Evolutionary conservation across 2,329 filamentous ascomycete genomes (phyloP).

Genomic region (Tympanopsis confertula): DNA sequence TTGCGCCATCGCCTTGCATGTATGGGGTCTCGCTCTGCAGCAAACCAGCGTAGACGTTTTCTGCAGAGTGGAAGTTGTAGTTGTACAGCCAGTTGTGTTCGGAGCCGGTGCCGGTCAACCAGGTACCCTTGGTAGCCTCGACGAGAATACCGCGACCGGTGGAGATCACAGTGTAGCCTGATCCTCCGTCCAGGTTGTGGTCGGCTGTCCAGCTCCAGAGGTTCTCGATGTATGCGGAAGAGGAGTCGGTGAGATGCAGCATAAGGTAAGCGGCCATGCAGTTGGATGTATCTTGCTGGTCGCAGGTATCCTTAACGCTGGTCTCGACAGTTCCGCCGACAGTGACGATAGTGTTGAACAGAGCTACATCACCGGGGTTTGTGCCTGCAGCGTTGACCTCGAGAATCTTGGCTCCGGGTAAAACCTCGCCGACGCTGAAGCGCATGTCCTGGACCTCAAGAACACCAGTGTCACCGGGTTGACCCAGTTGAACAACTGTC

Average conservation of each 20-base stretch:
- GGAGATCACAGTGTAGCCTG: slow-evolving; percentile 23
- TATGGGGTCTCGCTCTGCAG: slow-evolving; percentile 35
- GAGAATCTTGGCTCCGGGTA: slow-evolving; percentile 17
- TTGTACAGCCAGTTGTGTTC: slow-evolving; percentile 42
- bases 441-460: slow-evolving; percentile 39
- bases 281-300: slow-evolving; percentile 12
- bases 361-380: slow-evolving; percentile 32
- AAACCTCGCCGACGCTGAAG: slow-evolving; percentile 33
- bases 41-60: slow-evolving; percentile 28
- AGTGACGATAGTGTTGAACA: slow-evolving; percentile 32
- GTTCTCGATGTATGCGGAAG: slow-evolving; percentile 40
- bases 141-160: slow-evolving; percentile 33
- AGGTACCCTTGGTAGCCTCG: slow-evolving; percentile 33
- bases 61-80: slow-evolving; percentile 32
- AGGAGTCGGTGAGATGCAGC: slow-evolving; percentile 32
- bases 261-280: slow-evolving; percentile 35
- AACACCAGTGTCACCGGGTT: slow-evolving; percentile 31
- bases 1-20: slow-evolving; percentile 18
- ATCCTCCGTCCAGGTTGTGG: slow-evolving; percentile 35
- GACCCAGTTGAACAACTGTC: slow-evolving; percentile 37
- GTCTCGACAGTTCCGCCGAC: slow-evolving; percentile 31
- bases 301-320: slow-evolving; percentile 23
- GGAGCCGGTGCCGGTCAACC: slow-evolving; percentile 37
- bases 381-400: slow-evolving; percentile 36
- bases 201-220: slow-evolving; percentile 36